Conservation (phyloP, 306 rosid species). For the Pyrus communis region DNA sequence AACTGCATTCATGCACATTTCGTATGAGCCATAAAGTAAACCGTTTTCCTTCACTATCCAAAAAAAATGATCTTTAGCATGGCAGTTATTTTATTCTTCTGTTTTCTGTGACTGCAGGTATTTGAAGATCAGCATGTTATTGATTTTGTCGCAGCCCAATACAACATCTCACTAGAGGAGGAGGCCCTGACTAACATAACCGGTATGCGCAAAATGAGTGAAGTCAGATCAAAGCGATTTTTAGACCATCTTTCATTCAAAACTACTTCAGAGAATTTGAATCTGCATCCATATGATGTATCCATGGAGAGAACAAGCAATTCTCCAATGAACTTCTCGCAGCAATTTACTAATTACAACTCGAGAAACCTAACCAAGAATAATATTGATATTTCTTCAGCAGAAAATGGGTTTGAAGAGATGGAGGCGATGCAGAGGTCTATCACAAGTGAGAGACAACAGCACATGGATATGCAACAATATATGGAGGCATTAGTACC, state of each 20-base stretch:
- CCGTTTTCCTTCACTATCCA: not conserved
- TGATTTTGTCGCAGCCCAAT: conserved; percentile 48
- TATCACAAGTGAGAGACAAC: conserved; percentile 24
- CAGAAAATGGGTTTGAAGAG: conserved; percentile 24
- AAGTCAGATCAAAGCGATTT: conserved; percentile 35
- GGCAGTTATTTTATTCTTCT: not conserved
- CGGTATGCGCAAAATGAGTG: conserved; percentile 9
- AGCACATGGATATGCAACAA: conserved; percentile 27
- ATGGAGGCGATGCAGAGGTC: conserved; percentile 30
- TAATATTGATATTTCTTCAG: not conserved
- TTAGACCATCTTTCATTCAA: conserved; percentile 8
- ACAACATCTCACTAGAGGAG: conserved; percentile 35
- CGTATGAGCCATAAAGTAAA: not conserved
- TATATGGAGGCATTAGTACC: conserved; percentile 30
- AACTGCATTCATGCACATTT: not conserved
- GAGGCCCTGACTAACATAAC: conserved; percentile 21
- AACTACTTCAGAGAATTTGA: conserved; percentile 25
- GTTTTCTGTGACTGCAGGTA: conserved; percentile 31
- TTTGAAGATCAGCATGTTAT: conserved; percentile 59
- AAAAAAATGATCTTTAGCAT: not conserved
- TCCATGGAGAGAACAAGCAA: conserved; percentile 25
- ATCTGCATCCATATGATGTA: conserved; percentile 30
- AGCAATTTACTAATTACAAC: conserved; percentile 34
- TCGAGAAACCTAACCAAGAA: conserved; percentile 28
- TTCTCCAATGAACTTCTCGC: conserved; percentile 55